These are phyloP conservation scores for Cercospora canescens DNA, from an alignment of 2,329 filamentous ascomycete genomes.

Conservation along the genomic window DNA sequence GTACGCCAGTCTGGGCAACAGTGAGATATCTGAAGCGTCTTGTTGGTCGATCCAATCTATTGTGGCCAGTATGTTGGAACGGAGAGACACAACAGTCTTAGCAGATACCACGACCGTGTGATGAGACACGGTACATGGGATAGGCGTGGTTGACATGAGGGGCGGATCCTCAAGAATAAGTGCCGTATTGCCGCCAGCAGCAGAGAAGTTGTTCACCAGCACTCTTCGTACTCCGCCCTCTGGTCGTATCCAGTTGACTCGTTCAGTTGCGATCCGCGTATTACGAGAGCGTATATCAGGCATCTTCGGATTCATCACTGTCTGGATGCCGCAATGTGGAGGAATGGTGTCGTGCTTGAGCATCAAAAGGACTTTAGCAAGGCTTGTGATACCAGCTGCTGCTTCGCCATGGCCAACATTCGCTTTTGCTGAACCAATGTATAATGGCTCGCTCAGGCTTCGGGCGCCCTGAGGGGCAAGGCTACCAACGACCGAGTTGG, in stretches of 20 bases:
- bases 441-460: too few species aligned
- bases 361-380: conserved; percentile 67
- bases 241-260: conserved; percentile 39
- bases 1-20: conserved; percentile 23
- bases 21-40: neutral
- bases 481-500: conserved; percentile 70
- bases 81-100: conserved; percentile 51
- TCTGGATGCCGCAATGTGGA: conserved; percentile 68
- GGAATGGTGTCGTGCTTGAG: conserved; percentile 63
- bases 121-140: too few species aligned
- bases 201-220: conserved; percentile 68
- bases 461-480: conserved; percentile 54
- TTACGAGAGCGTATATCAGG: conserved; percentile 59
- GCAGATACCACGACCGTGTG: conserved; percentile 61
- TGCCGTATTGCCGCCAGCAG: conserved; percentile 72
- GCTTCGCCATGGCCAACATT: conserved; percentile 57
- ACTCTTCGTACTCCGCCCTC: conserved; percentile 39
- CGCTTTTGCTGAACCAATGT: conserved; percentile 55
- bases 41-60: conserved; percentile 6
- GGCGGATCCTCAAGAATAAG: conserved; percentile 65
- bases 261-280: conserved; percentile 55
- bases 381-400: conserved; percentile 55
- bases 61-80: conserved; percentile 50
- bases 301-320: conserved; percentile 60
- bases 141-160: too few species aligned